These are phyloP conservation scores for Emergomyces pasteurianus DNA, from an alignment of 2,329 filamentous ascomycete species.

Conservation along the genomic window DNA sequence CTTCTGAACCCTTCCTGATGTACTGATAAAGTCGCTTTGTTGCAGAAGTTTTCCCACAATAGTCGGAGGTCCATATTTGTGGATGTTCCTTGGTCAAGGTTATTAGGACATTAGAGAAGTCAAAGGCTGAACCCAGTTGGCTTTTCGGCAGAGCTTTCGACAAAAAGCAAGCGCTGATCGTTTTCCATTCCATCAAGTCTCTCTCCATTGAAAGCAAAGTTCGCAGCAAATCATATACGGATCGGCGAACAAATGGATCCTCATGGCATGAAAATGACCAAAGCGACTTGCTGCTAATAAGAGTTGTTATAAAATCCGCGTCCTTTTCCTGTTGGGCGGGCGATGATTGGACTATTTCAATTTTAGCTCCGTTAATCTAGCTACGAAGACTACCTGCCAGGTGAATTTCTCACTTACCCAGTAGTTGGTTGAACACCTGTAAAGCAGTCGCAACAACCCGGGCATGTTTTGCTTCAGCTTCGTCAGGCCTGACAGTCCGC, in stretches of 20 bases:
- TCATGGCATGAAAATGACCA: conserved; percentile 48
- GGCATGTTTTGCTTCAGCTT: conserved; percentile 74
- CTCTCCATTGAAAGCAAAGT: conserved; percentile 38
- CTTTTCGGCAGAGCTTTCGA: conserved; percentile 59
- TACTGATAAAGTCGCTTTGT: conserved; percentile 55
- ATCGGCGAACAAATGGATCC: conserved; percentile 47
- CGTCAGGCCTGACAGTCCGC: conserved; percentile 68
- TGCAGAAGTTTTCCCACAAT: conserved; percentile 45
- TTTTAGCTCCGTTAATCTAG: neutral
- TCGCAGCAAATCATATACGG: conserved; percentile 45
- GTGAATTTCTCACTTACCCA: conserved; percentile 27
- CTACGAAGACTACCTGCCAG: neutral
- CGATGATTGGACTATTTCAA: conserved; percentile 21
- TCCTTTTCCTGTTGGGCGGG: conserved; percentile 47
- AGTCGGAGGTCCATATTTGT: conserved; percentile 60
- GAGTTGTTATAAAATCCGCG: conserved; percentile 48
- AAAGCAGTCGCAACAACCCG: conserved; percentile 57
- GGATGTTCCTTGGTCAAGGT: conserved; percentile 54
- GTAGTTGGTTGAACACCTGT: conserved; percentile 42
- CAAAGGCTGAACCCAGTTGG: conserved; percentile 62
- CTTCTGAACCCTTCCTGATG: conserved; percentile 72
- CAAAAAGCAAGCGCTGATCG: conserved; percentile 58
- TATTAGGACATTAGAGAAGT: conserved; percentile 56
- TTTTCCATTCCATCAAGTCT: conserved; percentile 46
- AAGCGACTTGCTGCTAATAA: conserved; percentile 51